phyloP scores from a whole-genome alignment of 805 yeast species.

The Kregervanrija fluxuum region DNA sequence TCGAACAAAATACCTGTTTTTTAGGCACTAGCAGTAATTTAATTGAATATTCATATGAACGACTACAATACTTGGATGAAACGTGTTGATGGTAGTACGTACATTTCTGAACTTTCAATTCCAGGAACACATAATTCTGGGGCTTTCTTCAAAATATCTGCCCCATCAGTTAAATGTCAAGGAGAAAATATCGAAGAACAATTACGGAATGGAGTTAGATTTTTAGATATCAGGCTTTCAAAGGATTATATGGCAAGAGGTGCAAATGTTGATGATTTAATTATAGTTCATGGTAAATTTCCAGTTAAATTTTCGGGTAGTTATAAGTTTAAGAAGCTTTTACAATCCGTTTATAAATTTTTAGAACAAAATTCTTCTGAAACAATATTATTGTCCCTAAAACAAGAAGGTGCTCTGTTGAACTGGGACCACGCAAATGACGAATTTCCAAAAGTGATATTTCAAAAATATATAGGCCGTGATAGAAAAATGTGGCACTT shows the following conservation, averaged over 20 bases:
- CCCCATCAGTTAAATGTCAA: slow-evolving; percentile 76
- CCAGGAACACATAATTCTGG: slow-evolving; percentile 88
- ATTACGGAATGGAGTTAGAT: slow-evolving; percentile 67
- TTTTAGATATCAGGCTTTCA: slow-evolving; percentile 61
- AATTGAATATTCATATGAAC: neutral
- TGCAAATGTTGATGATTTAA: slow-evolving; percentile 41
- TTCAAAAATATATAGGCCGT: slow-evolving; percentile 47
- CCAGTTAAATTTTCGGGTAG: slow-evolving; percentile 61
- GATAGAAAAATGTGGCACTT: slow-evolving; percentile 55
- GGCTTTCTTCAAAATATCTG: slow-evolving; percentile 54
- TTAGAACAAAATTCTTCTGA: slow-evolving; percentile 47
- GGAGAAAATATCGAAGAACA: slow-evolving; percentile 53
- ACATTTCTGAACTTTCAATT: slow-evolving; percentile 47
- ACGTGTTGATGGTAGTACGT: slow-evolving; percentile 43
- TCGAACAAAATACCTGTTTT: too few species aligned
- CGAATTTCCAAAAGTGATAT: slow-evolving; percentile 57
- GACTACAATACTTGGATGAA: slow-evolving; percentile 40
- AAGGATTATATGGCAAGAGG: slow-evolving; percentile 40
- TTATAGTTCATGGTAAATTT: slow-evolving; percentile 69
- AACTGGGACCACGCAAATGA: slow-evolving; percentile 56
- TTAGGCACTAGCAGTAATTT: too few species aligned
- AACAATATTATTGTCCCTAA: slow-evolving; percentile 57
- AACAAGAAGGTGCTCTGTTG: slow-evolving; percentile 61
- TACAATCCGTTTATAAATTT: slow-evolving; percentile 54
- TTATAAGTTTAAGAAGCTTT: slow-evolving; percentile 40